A percentile compares a stretch with the other conserved stretches of the same genome.
phyloP scores from a whole-genome alignment of 441 rosid species.

The Pelargonium myrrhifolium region DNA sequence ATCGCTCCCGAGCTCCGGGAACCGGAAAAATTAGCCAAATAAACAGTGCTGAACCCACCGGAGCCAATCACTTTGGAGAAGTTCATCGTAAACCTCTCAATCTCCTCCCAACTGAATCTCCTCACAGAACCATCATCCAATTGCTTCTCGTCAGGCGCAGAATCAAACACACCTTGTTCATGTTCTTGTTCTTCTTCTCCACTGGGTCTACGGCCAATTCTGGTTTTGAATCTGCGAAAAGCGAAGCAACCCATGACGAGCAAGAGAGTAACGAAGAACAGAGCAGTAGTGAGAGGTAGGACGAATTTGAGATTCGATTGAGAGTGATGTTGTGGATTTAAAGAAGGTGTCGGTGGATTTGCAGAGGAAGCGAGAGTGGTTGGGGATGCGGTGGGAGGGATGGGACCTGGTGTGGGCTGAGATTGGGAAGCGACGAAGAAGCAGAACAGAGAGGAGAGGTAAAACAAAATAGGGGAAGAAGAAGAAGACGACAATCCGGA shows the following conservation, averaged over 20 bases:
- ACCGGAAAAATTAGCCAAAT: conserved; percentile 44
- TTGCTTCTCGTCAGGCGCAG: not conserved
- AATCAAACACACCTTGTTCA: not conserved
- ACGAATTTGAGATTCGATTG: conserved; percentile 15
- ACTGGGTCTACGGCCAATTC: conserved; percentile 4
- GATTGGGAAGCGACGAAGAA: conserved; percentile 30
- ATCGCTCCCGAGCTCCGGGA: conserved; percentile 39
- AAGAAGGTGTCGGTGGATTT: conserved; percentile 22
- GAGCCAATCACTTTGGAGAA: conserved; percentile 56
- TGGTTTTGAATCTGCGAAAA: conserved; percentile 19
- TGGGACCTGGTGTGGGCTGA: conserved; percentile 1
- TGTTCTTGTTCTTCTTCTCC: too few relatives aligned
- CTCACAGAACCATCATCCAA: conserved; percentile 19
- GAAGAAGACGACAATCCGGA: not conserved
- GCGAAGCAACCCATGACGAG: conserved; percentile 40
- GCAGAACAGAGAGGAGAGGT: conserved; percentile 19
- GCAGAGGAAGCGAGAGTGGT: not conserved
- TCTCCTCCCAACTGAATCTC: conserved; percentile 47
- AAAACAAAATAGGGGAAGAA: conserved; percentile 14
- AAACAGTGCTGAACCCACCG: conserved; percentile 75
- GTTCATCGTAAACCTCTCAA: conserved; percentile 37
- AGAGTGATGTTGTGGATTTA: conserved; percentile 9
- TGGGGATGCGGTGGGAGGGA: conserved; percentile 8
- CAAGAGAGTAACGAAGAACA: conserved; percentile 16
- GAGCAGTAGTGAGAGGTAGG: conserved; percentile 9